These are phyloP conservation scores for Entamoeba dispar DNA, from an alignment of 208 protist species.

Conservation along the genomic window DNA sequence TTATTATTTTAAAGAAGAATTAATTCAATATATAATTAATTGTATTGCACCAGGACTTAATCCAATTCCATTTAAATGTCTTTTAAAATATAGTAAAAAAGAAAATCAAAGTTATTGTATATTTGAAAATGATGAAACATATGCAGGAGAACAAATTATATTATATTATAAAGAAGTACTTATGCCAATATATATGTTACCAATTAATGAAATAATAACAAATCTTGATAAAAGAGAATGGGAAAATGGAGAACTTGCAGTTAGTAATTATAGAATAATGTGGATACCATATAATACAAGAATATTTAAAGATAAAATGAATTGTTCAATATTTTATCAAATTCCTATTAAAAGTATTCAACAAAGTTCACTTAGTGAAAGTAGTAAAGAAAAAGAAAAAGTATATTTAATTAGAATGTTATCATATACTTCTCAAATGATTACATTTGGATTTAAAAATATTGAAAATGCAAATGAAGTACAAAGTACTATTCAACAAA, in stretches of 20 bases:
- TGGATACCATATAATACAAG: not conserved
- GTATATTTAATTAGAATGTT: not conserved
- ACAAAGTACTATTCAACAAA: not conserved
- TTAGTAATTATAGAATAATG: not conserved
- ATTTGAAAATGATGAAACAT: not conserved
- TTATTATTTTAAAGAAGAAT: not conserved
- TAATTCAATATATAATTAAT: not conserved
- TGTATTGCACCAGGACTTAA: not conserved
- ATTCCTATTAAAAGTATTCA: not conserved
- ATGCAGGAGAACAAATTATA: not conserved
- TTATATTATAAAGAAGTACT: not conserved
- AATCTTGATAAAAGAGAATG: not conserved
- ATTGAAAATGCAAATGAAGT: not conserved
- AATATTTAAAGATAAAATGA: too few relatives aligned
- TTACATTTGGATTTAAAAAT: not conserved
- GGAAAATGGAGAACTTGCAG: not conserved
- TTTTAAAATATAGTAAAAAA: not conserved
- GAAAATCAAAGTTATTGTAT: not conserved
- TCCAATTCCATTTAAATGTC: not conserved
- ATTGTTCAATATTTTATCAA: too few relatives aligned
- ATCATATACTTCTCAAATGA: not conserved
- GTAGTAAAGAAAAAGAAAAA: not conserved
- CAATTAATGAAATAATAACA: not conserved
- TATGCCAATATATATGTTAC: not conserved
- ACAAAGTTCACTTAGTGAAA: not conserved